Base-by-base conservation (phyloP, 805 yeast species). In the Yamadazyma paraphyllophila region DNA sequence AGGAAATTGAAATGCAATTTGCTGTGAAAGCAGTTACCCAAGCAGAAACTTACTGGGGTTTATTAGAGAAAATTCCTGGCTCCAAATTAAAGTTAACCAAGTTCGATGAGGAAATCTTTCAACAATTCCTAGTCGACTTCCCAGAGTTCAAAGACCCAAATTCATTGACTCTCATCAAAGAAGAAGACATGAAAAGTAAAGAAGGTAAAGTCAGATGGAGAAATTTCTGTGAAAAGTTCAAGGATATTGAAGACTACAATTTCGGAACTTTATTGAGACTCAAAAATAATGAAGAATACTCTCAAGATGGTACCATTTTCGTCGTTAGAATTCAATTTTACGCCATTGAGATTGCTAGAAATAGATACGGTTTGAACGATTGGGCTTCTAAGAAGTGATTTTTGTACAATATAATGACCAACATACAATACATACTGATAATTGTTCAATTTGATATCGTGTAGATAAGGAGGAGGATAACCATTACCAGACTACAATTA, bases 21-120 rank as follows among this genome's bases (percentile, higher is more conserved):
- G 98, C 99, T 35, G 99, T 94, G 48, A 88, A 86, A 68, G 99
- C 98, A 4, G 99, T 94, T 13, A 83, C 80, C 66, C 98, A 94
- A 65, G 94, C 96, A 47, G 96, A 89, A 61, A 84, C 96, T 1
- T 94, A 92, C 77, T 94, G 97, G 96, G 75, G 76, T 39, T 66
- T 94, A 47, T 69, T 94, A 45, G 77, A 78, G 47, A 80, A 81
- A 55, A 71, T 90, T 46, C 82, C 85, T 50, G 97, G 96, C n/a
- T 78, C 94, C 36, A 80, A 78, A 55, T 74, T 92, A 52, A 85
- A 81, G 62, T 73, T 87, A 49, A 85, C 94, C 41, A 75, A 79
- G 59, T 77, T 69, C 52, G 95, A 87, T 62, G 85, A 85, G 56
- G 89, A 81, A 44, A 84, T 87, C 42, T 81, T 77, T 55, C 76